Percentiles rank a stretch among this genome's conserved stretches.
phyloP scores from a whole-genome alignment of 2,329 filamentous ascomycete species.

The Penicillium hesseltinei region DNA sequence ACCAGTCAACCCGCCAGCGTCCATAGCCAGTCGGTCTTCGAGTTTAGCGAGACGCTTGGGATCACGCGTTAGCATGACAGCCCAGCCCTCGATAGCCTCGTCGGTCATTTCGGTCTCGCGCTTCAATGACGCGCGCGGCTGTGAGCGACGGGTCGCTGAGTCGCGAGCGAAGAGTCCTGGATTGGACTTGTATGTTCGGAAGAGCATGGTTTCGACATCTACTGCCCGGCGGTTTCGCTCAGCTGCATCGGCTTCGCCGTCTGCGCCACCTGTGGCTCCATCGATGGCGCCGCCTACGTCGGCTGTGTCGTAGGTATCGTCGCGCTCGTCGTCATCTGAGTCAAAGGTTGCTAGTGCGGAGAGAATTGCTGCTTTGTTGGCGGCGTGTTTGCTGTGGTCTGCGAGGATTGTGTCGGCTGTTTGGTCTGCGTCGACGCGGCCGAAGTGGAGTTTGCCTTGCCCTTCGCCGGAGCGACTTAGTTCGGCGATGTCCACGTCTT shows the following conservation, averaged over 20 bases:
- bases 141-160: slow-evolving; percentile 64
- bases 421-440: slow-evolving; percentile 60
- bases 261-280: slow-evolving; percentile 47
- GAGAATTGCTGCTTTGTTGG: slow-evolving; percentile 80
- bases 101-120: slow-evolving; percentile 85
- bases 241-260: slow-evolving; percentile 53
- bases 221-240: slow-evolving; percentile 47
- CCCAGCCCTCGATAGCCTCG: slow-evolving; percentile 93
- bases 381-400: slow-evolving; percentile 59
- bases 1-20: slow-evolving; percentile 51
- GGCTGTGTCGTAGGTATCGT: slow-evolving; percentile 91
- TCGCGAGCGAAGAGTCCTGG: slow-evolving; percentile 70
- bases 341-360: slow-evolving; percentile 87
- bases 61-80: slow-evolving; percentile 75
- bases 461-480: slow-evolving; percentile 59
- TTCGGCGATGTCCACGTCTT: slow-evolving; percentile 70
- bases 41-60: slow-evolving; percentile 66
- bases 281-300: slow-evolving; percentile 91
- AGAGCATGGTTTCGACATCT: slow-evolving; percentile 66
- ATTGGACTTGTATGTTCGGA: slow-evolving; percentile 65
- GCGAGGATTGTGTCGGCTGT: slow-evolving; percentile 72
- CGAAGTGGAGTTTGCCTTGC: slow-evolving; percentile 68
- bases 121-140: slow-evolving; percentile 62
- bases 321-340: slow-evolving; percentile 90
- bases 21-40: slow-evolving; percentile 67